These are phyloP conservation scores for Talaromyces albobiverticillius DNA, from an alignment of 2,329 filamentous ascomycete species.

Conservation along the genomic window DNA sequence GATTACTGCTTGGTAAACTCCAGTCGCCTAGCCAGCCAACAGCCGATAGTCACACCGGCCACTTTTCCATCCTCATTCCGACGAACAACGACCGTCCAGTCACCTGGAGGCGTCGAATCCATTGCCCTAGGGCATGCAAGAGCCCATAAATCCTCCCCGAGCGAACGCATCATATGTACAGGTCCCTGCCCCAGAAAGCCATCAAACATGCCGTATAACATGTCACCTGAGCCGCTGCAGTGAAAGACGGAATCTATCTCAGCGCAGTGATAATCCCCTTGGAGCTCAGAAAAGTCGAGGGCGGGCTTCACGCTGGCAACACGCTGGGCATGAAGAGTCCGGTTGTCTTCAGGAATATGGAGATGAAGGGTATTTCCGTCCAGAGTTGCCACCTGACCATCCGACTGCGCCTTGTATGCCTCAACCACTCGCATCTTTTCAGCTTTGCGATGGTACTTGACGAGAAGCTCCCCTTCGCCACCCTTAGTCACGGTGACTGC, in stretches of 20 bases:
- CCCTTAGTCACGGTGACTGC: slow-evolving; percentile 28
- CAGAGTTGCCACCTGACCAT: not conserved
- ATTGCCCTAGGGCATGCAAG: not conserved
- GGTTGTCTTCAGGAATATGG: not conserved
- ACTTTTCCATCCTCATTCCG: not conserved
- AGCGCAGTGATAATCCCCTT: not conserved
- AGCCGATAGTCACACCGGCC: not conserved
- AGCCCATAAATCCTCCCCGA: not conserved
- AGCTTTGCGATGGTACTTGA: slow-evolving; percentile 28
- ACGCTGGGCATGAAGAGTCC: not conserved
- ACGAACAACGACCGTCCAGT: not conserved
- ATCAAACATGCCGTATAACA: not conserved
- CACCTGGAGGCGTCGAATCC: not conserved
- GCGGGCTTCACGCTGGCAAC: not conserved
- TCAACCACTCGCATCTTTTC: slow-evolving; percentile 15
- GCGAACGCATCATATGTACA: not conserved
- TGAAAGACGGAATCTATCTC: not conserved
- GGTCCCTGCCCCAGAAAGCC: not conserved
- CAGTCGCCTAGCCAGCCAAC: not conserved
- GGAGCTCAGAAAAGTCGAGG: not conserved
- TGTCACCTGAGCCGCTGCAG: not conserved
- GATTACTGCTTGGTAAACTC: not conserved
- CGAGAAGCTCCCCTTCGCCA: slow-evolving; percentile 24
- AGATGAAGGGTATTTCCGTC: not conserved
- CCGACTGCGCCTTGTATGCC: not conserved